phyloP scores from a whole-genome alignment of 1,284 basidiomycete genomes.

The Albatrellus sp. region DNA sequence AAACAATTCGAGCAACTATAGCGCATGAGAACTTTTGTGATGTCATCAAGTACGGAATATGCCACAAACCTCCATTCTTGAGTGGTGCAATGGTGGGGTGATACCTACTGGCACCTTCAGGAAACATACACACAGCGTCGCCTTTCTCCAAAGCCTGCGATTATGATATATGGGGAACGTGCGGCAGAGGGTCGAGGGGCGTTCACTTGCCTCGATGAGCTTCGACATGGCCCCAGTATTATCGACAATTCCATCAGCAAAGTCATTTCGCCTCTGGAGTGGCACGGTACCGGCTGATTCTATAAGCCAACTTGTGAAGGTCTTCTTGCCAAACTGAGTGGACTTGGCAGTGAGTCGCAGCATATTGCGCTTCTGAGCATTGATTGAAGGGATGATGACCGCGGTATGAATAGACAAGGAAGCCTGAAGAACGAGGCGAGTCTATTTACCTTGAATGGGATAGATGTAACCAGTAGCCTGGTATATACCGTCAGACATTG shows the following conservation, averaged over 20 bases:
- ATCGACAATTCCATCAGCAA: slow-evolving; percentile 37
- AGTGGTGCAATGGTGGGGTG: slow-evolving; percentile 74
- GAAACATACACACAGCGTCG: slow-evolving; percentile 73
- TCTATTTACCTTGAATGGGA: slow-evolving; percentile 46
- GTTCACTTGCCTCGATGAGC: slow-evolving; percentile 43
- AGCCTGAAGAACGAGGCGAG: not conserved
- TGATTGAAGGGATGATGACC: not conserved
- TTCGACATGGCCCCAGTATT: slow-evolving; percentile 58
- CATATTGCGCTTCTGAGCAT: slow-evolving; percentile 50
- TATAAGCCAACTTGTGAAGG: slow-evolving; percentile 82
- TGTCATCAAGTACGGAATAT: not conserved
- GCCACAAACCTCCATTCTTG: slow-evolving; percentile 62
- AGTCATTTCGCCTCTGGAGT: slow-evolving; percentile 65
- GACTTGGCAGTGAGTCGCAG: slow-evolving; percentile 76
- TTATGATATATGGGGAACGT: not conserved
- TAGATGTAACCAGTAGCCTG: slow-evolving; percentile 58
- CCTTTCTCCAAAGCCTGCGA: slow-evolving; percentile 59
- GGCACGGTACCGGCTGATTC: slow-evolving; percentile 78
- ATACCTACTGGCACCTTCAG: slow-evolving; percentile 75
- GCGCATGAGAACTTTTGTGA: not conserved
- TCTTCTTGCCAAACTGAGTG: slow-evolving; percentile 69
- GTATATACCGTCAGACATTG: not conserved
- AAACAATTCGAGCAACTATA: slow-evolving; percentile 67
- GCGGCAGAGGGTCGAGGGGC: not conserved
- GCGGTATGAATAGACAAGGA: not conserved